A percentile compares a stretch with the other conserved stretches of the same genome.
phyloP scores from a whole-genome alignment of 2,329 filamentous ascomycete species.

The Xylaria sp. region DNA sequence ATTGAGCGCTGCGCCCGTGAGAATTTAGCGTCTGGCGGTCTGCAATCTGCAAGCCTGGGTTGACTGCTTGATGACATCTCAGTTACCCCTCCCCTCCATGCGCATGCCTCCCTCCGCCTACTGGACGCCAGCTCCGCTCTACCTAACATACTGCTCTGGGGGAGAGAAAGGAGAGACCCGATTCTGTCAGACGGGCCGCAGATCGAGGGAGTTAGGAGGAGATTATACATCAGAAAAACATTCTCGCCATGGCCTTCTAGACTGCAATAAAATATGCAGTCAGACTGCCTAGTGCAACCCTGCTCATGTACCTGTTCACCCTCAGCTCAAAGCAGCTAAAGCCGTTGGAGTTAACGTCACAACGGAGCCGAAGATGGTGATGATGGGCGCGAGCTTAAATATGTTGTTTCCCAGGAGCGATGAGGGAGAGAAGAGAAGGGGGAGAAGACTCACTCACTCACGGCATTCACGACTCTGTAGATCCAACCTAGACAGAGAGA shows the following conservation, averaged over 20 bases:
- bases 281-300: conserved; percentile 18
- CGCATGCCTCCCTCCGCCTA: neutral
- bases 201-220: conserved; percentile 6
- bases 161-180: neutral
- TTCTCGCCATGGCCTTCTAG: conserved; percentile 24
- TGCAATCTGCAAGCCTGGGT: neutral
- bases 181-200: neutral
- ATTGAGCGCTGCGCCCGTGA: conserved; percentile 2
- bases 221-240: neutral
- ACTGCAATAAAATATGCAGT: conserved; percentile 39
- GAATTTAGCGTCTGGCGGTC: conserved; percentile 5
- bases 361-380: neutral
- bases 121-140: neutral
- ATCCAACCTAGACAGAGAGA: neutral
- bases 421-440: neutral
- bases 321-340: conserved; percentile 26
- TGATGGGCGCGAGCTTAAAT: conserved; percentile 31
- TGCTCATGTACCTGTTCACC: conserved; percentile 12
- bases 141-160: conserved; percentile 10
- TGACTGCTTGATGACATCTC: neutral
- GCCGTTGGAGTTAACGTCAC: conserved; percentile 15
- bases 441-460: conserved; percentile 8
- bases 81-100: conserved; percentile 23
- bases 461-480: conserved; percentile 7
- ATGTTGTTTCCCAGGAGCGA: conserved; percentile 14